These are phyloP conservation scores for Penicillium paneum DNA, from an alignment of 2,329 filamentous ascomycete species.

Conservation along the genomic window DNA sequence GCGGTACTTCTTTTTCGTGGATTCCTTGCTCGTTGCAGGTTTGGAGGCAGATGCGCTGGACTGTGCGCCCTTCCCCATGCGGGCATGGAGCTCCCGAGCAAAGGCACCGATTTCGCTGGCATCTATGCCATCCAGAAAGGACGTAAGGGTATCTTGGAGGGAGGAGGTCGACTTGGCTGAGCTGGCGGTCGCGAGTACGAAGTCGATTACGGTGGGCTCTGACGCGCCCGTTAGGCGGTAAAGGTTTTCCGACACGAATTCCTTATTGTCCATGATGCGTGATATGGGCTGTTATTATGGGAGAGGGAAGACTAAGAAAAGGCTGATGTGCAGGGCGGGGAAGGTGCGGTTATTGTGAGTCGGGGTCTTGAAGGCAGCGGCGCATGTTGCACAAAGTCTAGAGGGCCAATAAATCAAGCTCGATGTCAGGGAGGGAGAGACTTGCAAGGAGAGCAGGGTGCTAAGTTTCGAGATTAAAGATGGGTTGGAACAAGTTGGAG, in stretches of 20 bases:
- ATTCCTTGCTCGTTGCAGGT: constrained; percentile 24
- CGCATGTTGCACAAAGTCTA: neutral
- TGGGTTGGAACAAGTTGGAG: constrained; percentile 1
- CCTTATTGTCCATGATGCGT: constrained; percentile 38
- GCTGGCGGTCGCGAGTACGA: constrained; percentile 54
- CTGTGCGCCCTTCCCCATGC: constrained; percentile 24
- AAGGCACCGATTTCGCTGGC: constrained; percentile 46
- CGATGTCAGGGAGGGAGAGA: neutral
- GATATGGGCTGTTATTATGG: neutral
- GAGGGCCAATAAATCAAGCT: neutral
- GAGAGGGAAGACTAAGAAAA: neutral
- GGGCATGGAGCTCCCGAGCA: constrained; percentile 46
- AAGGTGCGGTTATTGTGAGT: neutral
- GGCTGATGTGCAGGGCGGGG: neutral
- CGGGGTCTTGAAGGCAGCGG: neutral
- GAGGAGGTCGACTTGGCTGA: constrained; percentile 48
- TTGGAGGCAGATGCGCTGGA: constrained; percentile 11
- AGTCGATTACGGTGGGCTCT: constrained; percentile 56
- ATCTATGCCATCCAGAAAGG: constrained; percentile 49
- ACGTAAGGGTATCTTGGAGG: constrained; percentile 51
- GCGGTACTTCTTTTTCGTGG: constrained; percentile 51
- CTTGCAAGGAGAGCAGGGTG: neutral
- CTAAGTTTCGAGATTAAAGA: neutral
- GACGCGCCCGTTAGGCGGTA: constrained; percentile 55
- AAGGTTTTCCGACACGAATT: constrained; percentile 50